Evolutionary conservation across 257 asterid species (phyloP).

Genomic region (Fraxinus anomala): DNA sequence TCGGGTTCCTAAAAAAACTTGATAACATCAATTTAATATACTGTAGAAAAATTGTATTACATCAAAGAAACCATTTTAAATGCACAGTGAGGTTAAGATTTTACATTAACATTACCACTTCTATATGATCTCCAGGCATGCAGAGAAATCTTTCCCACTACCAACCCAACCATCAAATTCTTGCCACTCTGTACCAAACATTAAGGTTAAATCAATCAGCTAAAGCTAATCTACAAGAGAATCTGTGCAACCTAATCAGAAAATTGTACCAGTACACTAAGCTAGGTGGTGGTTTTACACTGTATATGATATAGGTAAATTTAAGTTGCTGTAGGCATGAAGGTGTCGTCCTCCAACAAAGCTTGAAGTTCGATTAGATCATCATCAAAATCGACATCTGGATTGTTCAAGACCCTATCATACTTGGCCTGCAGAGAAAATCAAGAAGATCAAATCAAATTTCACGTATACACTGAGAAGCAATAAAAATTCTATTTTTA

Average conservation of each 20-base stretch:
- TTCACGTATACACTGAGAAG: not conserved
- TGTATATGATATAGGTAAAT: not conserved
- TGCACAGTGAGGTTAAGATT: slow-evolving; percentile 15
- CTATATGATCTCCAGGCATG: slow-evolving; percentile 25
- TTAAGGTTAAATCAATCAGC: slow-evolving; percentile 32
- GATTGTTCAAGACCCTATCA: slow-evolving; percentile 48
- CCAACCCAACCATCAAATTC: slow-evolving; percentile 31
- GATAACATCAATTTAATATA: not conserved
- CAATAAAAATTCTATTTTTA: not conserved
- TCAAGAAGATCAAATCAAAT: slow-evolving; percentile 14
- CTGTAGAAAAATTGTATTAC: not conserved
- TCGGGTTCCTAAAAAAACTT: not conserved
- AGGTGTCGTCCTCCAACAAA: slow-evolving; percentile 66
- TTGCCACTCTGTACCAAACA: slow-evolving; percentile 31
- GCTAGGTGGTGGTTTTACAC: slow-evolving; percentile 24
- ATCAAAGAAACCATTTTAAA: not conserved
- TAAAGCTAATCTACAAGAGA: slow-evolving; percentile 36
- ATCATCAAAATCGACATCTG: slow-evolving; percentile 55
- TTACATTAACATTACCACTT: slow-evolving; percentile 32
- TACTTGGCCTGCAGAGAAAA: slow-evolving; percentile 57
- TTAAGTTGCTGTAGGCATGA: slow-evolving; percentile 46
- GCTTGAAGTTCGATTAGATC: slow-evolving; percentile 74
- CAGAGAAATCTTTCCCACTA: slow-evolving; percentile 23
- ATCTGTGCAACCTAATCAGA: slow-evolving; percentile 46
- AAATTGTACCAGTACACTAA: slow-evolving; percentile 24